Evolutionary conservation across 2,329 filamentous ascomycete species (phyloP), one percentile per base, ranked within the genome.

Genomic region (Trichoderma hamatum): DNA sequence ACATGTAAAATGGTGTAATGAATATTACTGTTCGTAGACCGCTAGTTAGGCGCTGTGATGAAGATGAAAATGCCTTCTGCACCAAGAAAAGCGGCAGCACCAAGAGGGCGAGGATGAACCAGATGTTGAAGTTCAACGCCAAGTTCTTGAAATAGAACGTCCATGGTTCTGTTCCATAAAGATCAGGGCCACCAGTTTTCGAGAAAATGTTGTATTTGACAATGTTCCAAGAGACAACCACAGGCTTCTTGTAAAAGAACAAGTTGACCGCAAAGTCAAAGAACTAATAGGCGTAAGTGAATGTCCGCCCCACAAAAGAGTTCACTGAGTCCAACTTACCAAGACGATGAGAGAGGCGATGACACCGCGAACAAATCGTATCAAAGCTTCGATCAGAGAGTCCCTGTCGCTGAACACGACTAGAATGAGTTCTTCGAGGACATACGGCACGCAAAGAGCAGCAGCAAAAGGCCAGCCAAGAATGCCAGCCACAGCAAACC

Each of bases 111-210:
- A 98, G 84, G 13, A 93, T 76, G 74, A 97, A 94, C 93, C 94
- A 98, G 58, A 97, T 80, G 77, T 98, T 97, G 84, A 98, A 99
- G 82, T 99, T 99, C 69, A 99, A 85, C 19, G 91, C 82, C 54
- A 99, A 82, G 75, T 99, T 99, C 74, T 92, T 92, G 74, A 97
- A 85, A 80, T 99, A 99, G 78, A 97, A 99, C 65, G 94, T 91
- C 96, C 95, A 98, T 1, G 95, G 93, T 80, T 99, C 96, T 0
- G 93, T 96, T 55, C 96, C 96, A 75, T 97, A 99, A 43, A 99
- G 92, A 67, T 97, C 88, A 0, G 96, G 96, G 0, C 95, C 96
- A 36, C 90, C 92, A 0, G 88, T 86, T 7, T 89, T 89, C 9
- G 92, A 92, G 77, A 99, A 95, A 54, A 99, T 88, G 78, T 99